Evolutionary conservation across 2,329 filamentous ascomycete genomes (phyloP), one percentile per base, ranked within the genome.

Genomic region (Xylaria sp.): DNA sequence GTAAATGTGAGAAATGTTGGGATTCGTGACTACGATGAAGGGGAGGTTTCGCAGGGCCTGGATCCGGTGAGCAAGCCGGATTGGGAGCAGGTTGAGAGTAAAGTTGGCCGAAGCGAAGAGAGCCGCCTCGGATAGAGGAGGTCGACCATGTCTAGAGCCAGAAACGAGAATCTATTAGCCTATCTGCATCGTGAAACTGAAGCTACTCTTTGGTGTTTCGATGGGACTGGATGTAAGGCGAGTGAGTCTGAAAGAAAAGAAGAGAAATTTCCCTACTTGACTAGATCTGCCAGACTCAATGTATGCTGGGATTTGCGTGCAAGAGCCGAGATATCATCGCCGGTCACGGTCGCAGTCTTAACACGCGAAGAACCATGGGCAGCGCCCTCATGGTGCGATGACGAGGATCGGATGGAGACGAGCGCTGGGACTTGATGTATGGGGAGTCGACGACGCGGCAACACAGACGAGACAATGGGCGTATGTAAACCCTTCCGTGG

Each of bases 21-120:
- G 91, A 72, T 99, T 97, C n/a, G 93, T 92, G 30, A 99, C 94
- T 58, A 99, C 93, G 65, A 99, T 97, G 75, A 93, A 99, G 0
- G 94, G 94, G 7, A 99, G 84, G 72, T 96, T 96, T 64, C 92
- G 88, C 16, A 99, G 80, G 49, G 92, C 91, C 73, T 96, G 90
- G 65, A 99, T 96, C 59, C 94, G 91, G 73, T 95, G 91, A 30
- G 94, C 94, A 30, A 99, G 86, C 44, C 94, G 91, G 54, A 94
- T 90, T 11, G 94, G 94, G 8, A 97, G 86, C 56, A 97, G 89
- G 34, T 88, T 90, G 66, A 97, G 88, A 10, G 94, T 96, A 77
- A 97, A 97, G 78, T 97, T 96, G 63, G 94, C 94, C 1, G 92
- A 97, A 44, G 88, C 86, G 68, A 96, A 86, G 58, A 99, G 84